Evolutionary conservation across 2,329 filamentous ascomycete species (phyloP).

Genomic region (Penicillium sp.): DNA sequence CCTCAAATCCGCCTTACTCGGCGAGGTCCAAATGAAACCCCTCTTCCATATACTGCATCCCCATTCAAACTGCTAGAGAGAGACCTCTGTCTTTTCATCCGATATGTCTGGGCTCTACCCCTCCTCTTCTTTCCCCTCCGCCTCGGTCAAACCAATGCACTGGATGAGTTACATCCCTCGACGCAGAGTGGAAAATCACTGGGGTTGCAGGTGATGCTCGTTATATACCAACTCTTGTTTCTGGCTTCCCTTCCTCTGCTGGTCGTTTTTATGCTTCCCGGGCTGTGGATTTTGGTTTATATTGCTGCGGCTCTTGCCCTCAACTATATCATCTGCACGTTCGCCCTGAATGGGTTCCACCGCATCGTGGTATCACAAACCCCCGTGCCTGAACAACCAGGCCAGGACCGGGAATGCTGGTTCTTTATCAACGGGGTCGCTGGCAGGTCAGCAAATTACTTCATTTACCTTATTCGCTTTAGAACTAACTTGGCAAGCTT

Average conservation of each 20-base stretch:
- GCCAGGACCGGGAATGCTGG: conserved; percentile 62
- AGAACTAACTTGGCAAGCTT: conserved; percentile 6
- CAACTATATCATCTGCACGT: conserved; percentile 28
- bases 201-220: conserved; percentile 53
- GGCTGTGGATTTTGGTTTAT: conserved; percentile 26
- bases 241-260: conserved; percentile 52
- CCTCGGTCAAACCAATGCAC: conserved; percentile 47
- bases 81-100: conserved; percentile 38
- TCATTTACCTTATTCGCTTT: conserved; percentile 30
- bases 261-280: conserved; percentile 43
- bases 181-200: conserved; percentile 53
- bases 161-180: conserved; percentile 61
- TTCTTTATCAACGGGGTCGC: conserved; percentile 72
- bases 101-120: conserved; percentile 43
- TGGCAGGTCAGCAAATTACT: conserved; percentile 33
- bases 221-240: conserved; percentile 56
- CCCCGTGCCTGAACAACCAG: conserved; percentile 26
- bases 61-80: conserved; percentile 36
- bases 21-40: conserved; percentile 14
- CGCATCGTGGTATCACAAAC: conserved; percentile 43
- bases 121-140: conserved; percentile 56
- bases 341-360: conserved; percentile 41
- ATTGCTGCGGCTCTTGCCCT: conserved; percentile 23
- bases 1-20: conserved; percentile 9
- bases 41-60: conserved; percentile 36